Evolutionary conservation across 1,284 basidiomycete species (phyloP), one percentile per base, ranked within the genome.

Genomic region (Gomphus sp.): DNA sequence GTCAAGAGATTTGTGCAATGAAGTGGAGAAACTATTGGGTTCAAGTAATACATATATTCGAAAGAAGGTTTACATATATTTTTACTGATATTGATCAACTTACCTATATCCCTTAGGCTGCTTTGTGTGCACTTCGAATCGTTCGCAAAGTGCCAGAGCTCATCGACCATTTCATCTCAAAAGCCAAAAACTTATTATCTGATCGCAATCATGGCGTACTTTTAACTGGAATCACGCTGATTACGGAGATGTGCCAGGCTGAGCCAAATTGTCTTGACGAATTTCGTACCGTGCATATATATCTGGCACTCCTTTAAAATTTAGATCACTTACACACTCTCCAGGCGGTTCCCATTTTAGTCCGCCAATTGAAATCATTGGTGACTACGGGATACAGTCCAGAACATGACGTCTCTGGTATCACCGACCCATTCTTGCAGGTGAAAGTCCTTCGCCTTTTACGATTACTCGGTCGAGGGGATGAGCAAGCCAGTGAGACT

Each of bases 1-100:
- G 95, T 94, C 94, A 22, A 85, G 94, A 66, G 95, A 98, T 78
- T 77, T 98, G 66, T 90, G 89, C 51, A 95, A 97, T 68, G 97
- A 99, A 76, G 91, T 99, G 65, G 96, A 98, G 76, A 98, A 98
- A 76, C 79, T 99, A 7, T 77, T 99, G 63, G 96, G 96, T 10
- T 97, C 93, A 52, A 96, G 91, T 68, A 99, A 99, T 73, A 93
- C 96, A 7, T 99, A 99, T 73, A 98, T 99, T 64, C 90, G 97
- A 59, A 98, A 98, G 73, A 99, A 99, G 86, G 94, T 91, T 63
- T 52, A 75, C 31, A 34, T n/a, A 22, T 49, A 49, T 45, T 22
- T 62, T 44, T 28, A n/a, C 33, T 36, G 31, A 56, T 11, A 45
- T 16, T 50, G 41, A 37, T 37, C 36, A 37, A 37, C 7, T 18